Conservation (phyloP, 768 basidiomycete species). For the Mycena pura region DNA sequence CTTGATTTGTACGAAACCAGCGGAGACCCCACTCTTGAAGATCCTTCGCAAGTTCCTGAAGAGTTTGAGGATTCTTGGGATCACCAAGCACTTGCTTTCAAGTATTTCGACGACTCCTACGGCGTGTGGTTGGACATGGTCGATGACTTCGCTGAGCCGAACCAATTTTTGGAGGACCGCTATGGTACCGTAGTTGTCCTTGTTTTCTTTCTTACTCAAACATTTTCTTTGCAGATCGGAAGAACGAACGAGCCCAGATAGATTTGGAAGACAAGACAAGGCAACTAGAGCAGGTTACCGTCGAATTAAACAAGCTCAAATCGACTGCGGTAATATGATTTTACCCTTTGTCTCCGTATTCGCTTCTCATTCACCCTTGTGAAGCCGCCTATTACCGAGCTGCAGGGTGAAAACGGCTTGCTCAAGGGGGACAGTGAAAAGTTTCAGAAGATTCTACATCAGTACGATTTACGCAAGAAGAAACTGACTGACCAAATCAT, state of each 20-base stretch:
- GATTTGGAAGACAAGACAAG: conserved; percentile 68
- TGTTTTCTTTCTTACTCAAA: conserved; percentile 10
- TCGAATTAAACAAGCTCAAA: conserved; percentile 63
- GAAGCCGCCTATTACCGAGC: conserved; percentile 69
- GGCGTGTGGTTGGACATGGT: conserved; percentile 68
- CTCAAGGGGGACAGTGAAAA: conserved; percentile 80
- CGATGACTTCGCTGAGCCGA: conserved; percentile 74
- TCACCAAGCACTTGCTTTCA: conserved; percentile 79
- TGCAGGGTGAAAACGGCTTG: conserved; percentile 66
- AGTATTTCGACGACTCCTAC: conserved; percentile 75
- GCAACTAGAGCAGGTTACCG: conserved; percentile 51
- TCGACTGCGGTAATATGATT: conserved; percentile 59
- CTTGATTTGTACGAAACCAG: conserved; percentile 58
- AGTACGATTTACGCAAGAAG: conserved; percentile 73
- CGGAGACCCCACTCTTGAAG: conserved; percentile 72
- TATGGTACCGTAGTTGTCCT: conserved; percentile 63
- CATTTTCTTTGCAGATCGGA: conserved; percentile 54
- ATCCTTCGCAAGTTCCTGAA: conserved; percentile 64
- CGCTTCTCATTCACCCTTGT: conserved; percentile 2
- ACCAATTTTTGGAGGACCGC: conserved; percentile 72
- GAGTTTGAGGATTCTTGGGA: conserved; percentile 80
- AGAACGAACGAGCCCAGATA: conserved; percentile 69
- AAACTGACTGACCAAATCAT: conserved; percentile 71
- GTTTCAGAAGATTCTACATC: conserved; percentile 75
- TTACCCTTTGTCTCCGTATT: background rate